Base-by-base conservation (phyloP, 345 rosid genomes). In the Isatis tinctoria region DNA sequence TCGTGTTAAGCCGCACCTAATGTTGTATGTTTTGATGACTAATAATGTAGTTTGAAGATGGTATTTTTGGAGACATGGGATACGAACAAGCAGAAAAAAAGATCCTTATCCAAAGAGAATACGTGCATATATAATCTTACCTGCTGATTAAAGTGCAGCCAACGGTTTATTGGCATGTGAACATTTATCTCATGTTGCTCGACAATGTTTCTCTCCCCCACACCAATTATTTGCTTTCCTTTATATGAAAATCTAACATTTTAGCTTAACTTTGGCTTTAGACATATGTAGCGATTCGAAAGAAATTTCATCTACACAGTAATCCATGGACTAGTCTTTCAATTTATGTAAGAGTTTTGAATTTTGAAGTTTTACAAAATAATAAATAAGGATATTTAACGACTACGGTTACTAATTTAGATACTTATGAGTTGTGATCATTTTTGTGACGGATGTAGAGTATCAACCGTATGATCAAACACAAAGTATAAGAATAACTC, bases 131-230 rank as follows among this genome's bases (percentile, higher is more conserved):
- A 28, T 62, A 74, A 58, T 67, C 18, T 8, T 49, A 41, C 45
- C 52, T 35, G 60, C 58, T 67, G 61, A 10, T 48, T 67, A 67
- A 41, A 40, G 64, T 48, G 40, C 41, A 69, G 74, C 70, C 79
- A 74, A 75, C 41, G 17, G 74, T 75, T 74, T 75, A n/a, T 45
- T 36, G 49, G 49, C 59, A 74, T 67, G 73, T 74, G 68, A 67
- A 59, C 39, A 67, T 67, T 13, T 51, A 68, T 68, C 57, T 48
- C 69, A 39, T 67, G 56, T 48, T 28, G 22, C 37, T 60, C 62
- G 28, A 36, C 28, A 66, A 66, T 57, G 32, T 57, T 74, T 27
- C 65, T 56, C 65, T 54, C 6, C 2, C 36, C 56, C 32, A 48
- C 49, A 43, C 37, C 56, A 65, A 24, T 28, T 20, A 32, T 44